Conservation (phyloP, 1,284 basidiomycete species). For the Cryptococcus sp. region DNA sequence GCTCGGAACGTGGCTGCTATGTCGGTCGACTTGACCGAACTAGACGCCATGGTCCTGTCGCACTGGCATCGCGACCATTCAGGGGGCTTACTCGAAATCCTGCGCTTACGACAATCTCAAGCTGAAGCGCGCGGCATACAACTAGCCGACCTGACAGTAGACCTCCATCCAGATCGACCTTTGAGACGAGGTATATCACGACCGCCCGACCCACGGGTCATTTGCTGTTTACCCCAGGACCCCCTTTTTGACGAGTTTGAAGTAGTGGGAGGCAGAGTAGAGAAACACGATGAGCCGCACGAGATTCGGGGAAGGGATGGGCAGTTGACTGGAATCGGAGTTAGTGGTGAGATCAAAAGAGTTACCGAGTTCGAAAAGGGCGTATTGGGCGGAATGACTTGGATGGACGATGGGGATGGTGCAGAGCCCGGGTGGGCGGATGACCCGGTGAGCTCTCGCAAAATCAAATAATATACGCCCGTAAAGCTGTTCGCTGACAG, state of each 20-base stretch:
- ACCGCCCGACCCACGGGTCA: conserved; percentile 60
- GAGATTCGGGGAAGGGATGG: conserved; percentile 53
- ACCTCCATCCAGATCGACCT: conserved; percentile 74
- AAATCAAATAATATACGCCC: no score
- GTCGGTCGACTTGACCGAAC: conserved; percentile 59
- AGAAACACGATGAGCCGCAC: conserved; percentile 64
- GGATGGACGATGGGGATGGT: conserved; percentile 55
- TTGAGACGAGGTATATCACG: conserved; percentile 70
- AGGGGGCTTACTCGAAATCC: conserved; percentile 60
- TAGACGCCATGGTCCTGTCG: conserved; percentile 68
- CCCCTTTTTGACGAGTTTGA: conserved; percentile 69
- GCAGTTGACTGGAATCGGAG: conserved; percentile 62
- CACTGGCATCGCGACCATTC: conserved; percentile 86
- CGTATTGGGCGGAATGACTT: conserved; percentile 66
- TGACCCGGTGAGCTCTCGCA: conserved; percentile 60
- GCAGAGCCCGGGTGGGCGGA: conserved; percentile 58
- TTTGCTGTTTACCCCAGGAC: conserved; percentile 65
- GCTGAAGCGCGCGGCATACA: not conserved
- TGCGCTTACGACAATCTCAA: conserved; percentile 54
- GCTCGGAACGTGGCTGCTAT: conserved; percentile 68
- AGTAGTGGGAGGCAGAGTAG: conserved; percentile 60
- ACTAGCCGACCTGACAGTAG: conserved; percentile 59
- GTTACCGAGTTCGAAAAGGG: conserved; percentile 68
- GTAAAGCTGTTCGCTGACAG: no score
- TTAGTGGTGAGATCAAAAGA: conserved; percentile 77